Base-by-base conservation (phyloP, 306 rosid genomes). In the Adenanthera pavonina region DNA sequence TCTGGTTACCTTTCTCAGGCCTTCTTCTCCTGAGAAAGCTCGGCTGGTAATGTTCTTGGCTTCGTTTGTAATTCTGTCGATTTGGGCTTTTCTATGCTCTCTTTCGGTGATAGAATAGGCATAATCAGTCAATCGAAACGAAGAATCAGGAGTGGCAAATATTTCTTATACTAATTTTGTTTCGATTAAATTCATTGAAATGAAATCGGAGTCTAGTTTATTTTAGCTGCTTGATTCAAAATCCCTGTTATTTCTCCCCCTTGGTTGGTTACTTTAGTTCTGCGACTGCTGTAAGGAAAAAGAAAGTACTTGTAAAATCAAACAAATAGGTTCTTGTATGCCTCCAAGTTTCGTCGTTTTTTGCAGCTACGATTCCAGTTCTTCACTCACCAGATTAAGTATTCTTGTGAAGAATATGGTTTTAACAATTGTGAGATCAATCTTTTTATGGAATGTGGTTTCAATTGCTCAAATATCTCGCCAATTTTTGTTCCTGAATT, bases 21-120 rank as follows among this genome's bases (percentile, higher is more conserved):
- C 84, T 80, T 82, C 87, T 44, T 87, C 91, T 75, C 85, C 85
- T 3, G 75, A 78, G n/a, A 91, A 87, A 82, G 83, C 90, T 20
- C 88, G 62, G 62, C 71, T 89, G 90, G 94, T 89, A 91, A 74
- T 75, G 48, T 35, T 75, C 33, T 56, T 69, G 52, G 30, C 43
- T 72, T 65, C 12, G 3, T 65, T 78, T 47, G 15, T 48, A 20
- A 1, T 60, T 11, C 65, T 66, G 35, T 64, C 12, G 5, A 44
- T 76, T 33, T 59, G 19, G 43, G 17, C 5, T 54, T 43, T 67
- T 38, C 46, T 64, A 8, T 38, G 34, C 44, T 35, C 30, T 14
- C 34, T 46, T 78, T 65, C 30, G 83, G 41, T 35, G 30, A 4
- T 20, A 44, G 44, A 40, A 40, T 67, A 17, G 15, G 74, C 33